These are phyloP conservation scores for Daedaleopsis sinensis DNA, from an alignment of 768 basidiomycete species.

Conservation along the genomic window DNA sequence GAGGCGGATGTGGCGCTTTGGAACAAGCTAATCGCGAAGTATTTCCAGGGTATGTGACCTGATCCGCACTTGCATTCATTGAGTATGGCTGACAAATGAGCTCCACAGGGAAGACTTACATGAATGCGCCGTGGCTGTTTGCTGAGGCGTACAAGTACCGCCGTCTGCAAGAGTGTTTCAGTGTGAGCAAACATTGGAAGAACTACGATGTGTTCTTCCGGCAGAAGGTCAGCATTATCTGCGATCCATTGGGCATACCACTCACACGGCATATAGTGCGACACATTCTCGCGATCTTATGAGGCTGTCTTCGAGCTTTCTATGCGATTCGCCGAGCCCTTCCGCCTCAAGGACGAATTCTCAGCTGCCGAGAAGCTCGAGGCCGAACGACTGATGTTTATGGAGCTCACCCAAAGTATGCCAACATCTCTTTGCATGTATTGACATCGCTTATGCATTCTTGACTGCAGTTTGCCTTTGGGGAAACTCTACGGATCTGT, in stretches of 20 bases:
- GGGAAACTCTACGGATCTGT: conserved; percentile 97
- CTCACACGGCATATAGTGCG: conserved; percentile 56
- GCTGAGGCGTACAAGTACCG: conserved; percentile 95
- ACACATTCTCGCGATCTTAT: conserved; percentile 90
- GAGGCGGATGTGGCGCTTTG: conserved; percentile 93
- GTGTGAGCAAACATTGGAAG: conserved; percentile 85
- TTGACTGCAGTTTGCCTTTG: conserved; percentile 78
- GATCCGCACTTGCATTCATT: too few relatives aligned
- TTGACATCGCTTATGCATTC: background rate
- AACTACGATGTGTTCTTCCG: conserved; percentile 95
- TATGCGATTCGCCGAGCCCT: conserved; percentile 87
- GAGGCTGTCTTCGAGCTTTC: conserved; percentile 96
- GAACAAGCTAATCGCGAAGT: conserved; percentile 97
- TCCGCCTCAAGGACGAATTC: conserved; percentile 58
- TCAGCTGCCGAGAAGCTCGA: conserved; percentile 62
- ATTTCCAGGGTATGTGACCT: conserved; percentile 69
- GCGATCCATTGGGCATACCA: background rate
- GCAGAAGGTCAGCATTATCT: conserved; percentile 63
- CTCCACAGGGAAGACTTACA: conserved; percentile 76
- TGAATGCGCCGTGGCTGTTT: conserved; percentile 97
- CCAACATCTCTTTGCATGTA: background rate
- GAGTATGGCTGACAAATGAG: background rate
- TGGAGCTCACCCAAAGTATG: conserved; percentile 88
- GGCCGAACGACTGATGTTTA: conserved; percentile 83
- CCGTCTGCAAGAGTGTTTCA: conserved; percentile 91